A percentile compares a stretch with the other conserved stretches of the same genome.
These are phyloP conservation scores for Fusarium buxicola DNA, from an alignment of 2,329 filamentous ascomycete genomes.

Conservation along the genomic window DNA sequence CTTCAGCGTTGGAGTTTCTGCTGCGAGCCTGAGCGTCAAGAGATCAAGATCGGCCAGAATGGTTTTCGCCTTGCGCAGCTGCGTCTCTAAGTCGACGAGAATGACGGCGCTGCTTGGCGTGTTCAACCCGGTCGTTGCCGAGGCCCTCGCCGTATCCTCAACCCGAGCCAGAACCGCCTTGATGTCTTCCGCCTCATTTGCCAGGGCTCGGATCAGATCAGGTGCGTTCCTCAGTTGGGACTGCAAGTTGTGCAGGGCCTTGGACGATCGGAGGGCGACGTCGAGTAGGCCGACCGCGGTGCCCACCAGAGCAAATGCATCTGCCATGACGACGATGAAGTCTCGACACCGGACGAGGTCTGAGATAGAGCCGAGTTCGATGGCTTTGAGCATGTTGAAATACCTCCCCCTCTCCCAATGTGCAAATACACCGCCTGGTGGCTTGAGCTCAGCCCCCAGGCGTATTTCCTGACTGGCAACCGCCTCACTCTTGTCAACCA, in stretches of 20 bases:
- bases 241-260: background rate
- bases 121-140: background rate
- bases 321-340: background rate
- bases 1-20: background rate
- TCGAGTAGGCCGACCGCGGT: background rate
- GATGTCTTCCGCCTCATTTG: conserved; percentile 4
- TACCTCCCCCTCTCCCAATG: background rate
- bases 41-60: background rate
- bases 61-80: background rate
- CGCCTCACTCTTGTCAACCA: background rate
- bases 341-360: background rate
- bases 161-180: background rate
- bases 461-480: background rate
- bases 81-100: background rate
- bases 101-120: background rate
- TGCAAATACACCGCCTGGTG: background rate
- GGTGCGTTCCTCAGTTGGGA: conserved; percentile 9
- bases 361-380: background rate
- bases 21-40: background rate
- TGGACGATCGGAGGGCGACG: background rate
- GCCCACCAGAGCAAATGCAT: background rate
- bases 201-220: background rate
- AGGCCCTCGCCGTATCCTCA: background rate
- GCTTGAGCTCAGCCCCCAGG: background rate
- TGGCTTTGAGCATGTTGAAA: background rate